phyloP scores from a whole-genome alignment of 768 basidiomycete species.

The Lactifluus rugatus region DNA sequence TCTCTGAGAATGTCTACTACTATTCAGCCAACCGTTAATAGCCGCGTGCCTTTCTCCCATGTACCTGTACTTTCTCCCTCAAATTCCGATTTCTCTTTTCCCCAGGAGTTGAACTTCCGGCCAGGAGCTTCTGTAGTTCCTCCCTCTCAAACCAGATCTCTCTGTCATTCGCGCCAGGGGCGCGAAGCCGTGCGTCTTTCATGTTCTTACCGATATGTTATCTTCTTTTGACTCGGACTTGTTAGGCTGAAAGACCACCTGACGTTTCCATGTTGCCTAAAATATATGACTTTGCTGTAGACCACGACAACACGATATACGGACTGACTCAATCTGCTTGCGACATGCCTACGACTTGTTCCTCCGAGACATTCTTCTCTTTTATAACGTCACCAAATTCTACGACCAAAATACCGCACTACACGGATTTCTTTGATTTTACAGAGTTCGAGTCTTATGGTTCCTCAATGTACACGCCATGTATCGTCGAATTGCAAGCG shows the following conservation, averaged over 20 bases:
- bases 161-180: not conserved
- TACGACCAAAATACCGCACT: not conserved
- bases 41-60: not conserved
- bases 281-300: slow-evolving; percentile 3
- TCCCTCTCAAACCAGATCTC: not conserved
- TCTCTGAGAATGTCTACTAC: not conserved
- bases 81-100: not conserved
- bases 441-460: slow-evolving; percentile 1
- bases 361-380: not conserved
- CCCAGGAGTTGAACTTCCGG: not conserved
- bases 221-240: not conserved
- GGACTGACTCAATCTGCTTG: not conserved
- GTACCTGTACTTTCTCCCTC: not conserved
- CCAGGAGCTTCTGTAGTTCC: not conserved
- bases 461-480: not conserved
- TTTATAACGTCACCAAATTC: not conserved
- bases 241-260: not conserved
- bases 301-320: slow-evolving; percentile 2
- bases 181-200: not conserved
- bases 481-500: not conserved
- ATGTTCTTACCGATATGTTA: not conserved
- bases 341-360: not conserved
- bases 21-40: not conserved
- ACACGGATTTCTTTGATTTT: not conserved
- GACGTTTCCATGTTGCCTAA: not conserved